Conservation (phyloP, 345 rosid genomes). For the Salix brachista region DNA sequence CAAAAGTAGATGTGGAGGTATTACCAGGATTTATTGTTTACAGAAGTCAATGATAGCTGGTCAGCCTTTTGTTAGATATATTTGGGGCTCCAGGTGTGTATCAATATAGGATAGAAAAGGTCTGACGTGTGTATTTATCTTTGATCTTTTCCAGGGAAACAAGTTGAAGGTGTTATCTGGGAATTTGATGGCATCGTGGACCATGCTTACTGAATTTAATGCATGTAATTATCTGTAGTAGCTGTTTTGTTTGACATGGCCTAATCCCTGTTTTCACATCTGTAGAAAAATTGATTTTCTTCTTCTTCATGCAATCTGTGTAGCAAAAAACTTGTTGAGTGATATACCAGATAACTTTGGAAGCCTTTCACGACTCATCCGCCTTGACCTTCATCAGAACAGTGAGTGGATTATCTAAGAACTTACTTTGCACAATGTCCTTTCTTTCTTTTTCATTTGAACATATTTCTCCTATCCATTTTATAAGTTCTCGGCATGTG, state of each 20-base stretch:
- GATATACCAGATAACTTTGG: conserved; percentile 70
- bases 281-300: background rate
- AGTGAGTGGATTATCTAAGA: conserved; percentile 44
- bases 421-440: conserved; percentile 1
- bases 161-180: conserved; percentile 55
- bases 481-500: conserved; percentile 7
- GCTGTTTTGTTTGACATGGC: background rate
- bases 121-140: conserved; percentile 9
- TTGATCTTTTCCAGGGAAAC: conserved; percentile 63
- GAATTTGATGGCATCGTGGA: conserved; percentile 63
- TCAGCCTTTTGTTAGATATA: conserved; percentile 2
- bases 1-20: conserved; percentile 89
- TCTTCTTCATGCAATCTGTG: conserved; percentile 11
- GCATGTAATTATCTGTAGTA: conserved; percentile 51
- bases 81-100: background rate
- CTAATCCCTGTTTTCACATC: conserved; percentile 1
- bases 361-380: conserved; percentile 69
- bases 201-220: conserved; percentile 71
- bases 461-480: background rate
- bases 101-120: background rate
- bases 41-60: background rate
- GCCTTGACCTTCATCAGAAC: conserved; percentile 92
- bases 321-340: conserved; percentile 74
- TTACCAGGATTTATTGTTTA: background rate
- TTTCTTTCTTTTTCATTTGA: background rate